These are phyloP conservation scores for Vicia faba DNA, from an alignment of 306 rosid species.

Conservation along the genomic window DNA sequence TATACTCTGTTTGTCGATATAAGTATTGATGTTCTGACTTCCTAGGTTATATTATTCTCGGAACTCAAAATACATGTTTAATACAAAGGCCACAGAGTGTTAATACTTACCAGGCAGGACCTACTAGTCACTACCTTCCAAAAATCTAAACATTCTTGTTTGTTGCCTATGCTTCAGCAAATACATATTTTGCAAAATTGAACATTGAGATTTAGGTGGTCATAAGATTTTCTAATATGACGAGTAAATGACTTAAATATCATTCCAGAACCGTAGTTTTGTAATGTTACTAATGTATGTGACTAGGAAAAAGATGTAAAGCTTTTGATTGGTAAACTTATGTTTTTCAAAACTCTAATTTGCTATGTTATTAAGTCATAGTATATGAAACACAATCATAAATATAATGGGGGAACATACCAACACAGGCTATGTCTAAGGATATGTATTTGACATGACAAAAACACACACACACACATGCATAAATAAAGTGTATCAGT, in stretches of 20 bases:
- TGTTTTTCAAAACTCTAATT: constrained; percentile 15
- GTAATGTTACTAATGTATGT: constrained; percentile 4
- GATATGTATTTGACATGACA: background rate
- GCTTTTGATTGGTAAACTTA: background rate
- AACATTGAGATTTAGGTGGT: constrained; percentile 29
- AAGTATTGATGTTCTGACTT: constrained; percentile 6
- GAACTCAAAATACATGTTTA: constrained; percentile 26
- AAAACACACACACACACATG: no score
- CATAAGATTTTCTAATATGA: constrained; percentile 6
- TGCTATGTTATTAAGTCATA: constrained; percentile 12
- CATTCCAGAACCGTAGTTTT: constrained; percentile 10
- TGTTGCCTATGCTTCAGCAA: constrained; percentile 28
- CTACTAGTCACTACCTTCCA: constrained; percentile 30
- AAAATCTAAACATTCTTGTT: constrained; percentile 15
- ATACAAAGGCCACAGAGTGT: background rate
- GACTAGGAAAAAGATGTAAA: background rate
- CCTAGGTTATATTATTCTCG: constrained; percentile 7
- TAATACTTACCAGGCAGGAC: background rate
- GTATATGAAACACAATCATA: background rate
- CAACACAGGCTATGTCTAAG: background rate
- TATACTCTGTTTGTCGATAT: constrained; percentile 5
- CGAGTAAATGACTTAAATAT: background rate
- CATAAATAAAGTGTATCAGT: background rate
- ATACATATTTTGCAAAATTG: constrained; percentile 18
- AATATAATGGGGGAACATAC: background rate